These are phyloP conservation scores for Penicillium nordicum DNA, from an alignment of 2,329 filamentous ascomycete genomes.

Conservation along the genomic window DNA sequence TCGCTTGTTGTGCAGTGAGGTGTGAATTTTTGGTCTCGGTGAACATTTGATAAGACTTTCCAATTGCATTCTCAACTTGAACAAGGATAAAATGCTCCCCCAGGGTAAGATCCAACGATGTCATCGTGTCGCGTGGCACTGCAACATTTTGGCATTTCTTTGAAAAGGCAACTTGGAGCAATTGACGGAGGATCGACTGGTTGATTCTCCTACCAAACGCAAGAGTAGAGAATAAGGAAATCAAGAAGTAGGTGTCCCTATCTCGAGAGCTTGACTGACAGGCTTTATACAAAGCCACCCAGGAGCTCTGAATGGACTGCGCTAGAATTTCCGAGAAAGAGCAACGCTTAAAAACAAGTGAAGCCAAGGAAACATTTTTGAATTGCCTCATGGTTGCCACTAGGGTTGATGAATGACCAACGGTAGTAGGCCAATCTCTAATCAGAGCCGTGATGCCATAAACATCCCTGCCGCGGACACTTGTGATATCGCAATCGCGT, in stretches of 20 bases:
- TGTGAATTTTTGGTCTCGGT: neutral
- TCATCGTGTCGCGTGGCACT: neutral
- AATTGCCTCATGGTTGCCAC: neutral
- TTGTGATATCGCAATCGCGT: neutral
- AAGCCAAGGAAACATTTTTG: neutral
- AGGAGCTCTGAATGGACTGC: neutral
- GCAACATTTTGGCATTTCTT: neutral
- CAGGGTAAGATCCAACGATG: neutral
- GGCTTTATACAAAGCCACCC: neutral
- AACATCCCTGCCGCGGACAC: neutral
- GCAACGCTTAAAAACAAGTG: neutral
- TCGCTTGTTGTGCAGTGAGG: neutral
- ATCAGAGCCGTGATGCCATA: neutral
- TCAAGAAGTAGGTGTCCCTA: neutral
- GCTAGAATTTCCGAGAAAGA: neutral
- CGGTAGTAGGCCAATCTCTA: neutral
- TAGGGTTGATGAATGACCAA: neutral
- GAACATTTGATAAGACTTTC: neutral
- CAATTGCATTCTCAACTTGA: neutral
- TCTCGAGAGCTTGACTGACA: neutral
- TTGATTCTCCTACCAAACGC: neutral
- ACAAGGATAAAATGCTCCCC: neutral
- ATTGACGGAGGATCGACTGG: neutral
- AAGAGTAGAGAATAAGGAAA: neutral
- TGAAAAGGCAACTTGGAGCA: neutral